Percentiles rank a stretch among this genome's conserved stretches.
phyloP scores from a whole-genome alignment of 805 yeast genomes.

The Millerago galiae region DNA sequence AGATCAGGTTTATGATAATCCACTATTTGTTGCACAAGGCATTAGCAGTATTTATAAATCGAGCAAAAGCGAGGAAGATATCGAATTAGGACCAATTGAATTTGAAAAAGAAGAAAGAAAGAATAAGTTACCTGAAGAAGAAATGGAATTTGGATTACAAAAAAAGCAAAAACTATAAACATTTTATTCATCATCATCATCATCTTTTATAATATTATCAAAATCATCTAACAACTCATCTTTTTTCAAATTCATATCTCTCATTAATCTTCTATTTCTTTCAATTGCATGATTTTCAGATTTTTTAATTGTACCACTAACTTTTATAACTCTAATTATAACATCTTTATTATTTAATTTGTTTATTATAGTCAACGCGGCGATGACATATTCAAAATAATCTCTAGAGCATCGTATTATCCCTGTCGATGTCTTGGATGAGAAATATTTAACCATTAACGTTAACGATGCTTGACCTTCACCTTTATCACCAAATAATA shows the following conservation, averaged over 20 bases:
- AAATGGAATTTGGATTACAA: slow-evolving; percentile 20
- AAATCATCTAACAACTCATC: slow-evolving; percentile 13
- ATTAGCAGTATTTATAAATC: slow-evolving; percentile 42
- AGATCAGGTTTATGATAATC: slow-evolving; percentile 51
- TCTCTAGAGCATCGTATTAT: slow-evolving; percentile 72
- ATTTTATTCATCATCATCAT: slow-evolving; percentile 6
- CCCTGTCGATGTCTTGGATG: slow-evolving; percentile 76
- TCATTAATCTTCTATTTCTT: slow-evolving; percentile 31
- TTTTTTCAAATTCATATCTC: slow-evolving; percentile 12
- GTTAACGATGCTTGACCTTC: slow-evolving; percentile 55
- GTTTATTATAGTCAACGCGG: slow-evolving; percentile 55
- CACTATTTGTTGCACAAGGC: slow-evolving; percentile 51
- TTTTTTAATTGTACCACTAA: slow-evolving; percentile 84
- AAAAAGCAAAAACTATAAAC: slow-evolving; percentile 14
- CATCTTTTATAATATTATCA: slow-evolving; percentile 8
- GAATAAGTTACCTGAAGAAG: slow-evolving; percentile 7
- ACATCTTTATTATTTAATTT: slow-evolving; percentile 39
- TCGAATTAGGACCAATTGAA: slow-evolving; percentile 36
- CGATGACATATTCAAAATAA: slow-evolving; percentile 53
- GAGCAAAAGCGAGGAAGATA: slow-evolving; percentile 15
- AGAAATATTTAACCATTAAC: slow-evolving; percentile 69
- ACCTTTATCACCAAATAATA: slow-evolving; percentile 76
- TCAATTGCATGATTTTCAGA: slow-evolving; percentile 66
- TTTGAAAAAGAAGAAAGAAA: slow-evolving; percentile 32
- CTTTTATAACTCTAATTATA: slow-evolving; percentile 55